A percentile compares a stretch with the other conserved stretches of the same genome.
Conservation (phyloP, 805 yeast species). For the Candida silvicultrix region DNA sequence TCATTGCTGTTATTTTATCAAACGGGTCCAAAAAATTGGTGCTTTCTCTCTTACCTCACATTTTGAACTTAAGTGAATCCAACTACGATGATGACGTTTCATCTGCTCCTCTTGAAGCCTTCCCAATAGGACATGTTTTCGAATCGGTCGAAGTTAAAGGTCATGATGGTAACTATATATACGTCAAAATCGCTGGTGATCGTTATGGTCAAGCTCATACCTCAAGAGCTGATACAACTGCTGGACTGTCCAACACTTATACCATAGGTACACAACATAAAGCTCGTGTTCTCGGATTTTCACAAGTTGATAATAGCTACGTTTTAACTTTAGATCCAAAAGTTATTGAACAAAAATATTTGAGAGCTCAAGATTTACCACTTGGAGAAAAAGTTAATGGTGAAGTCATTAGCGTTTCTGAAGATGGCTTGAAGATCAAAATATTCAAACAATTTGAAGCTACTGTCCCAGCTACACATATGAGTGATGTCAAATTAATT, state of each 20-base stretch:
- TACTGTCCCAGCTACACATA: conserved; percentile 63
- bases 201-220: conserved; percentile 70
- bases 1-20: conserved; percentile 52
- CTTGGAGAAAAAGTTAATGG: conserved; percentile 60
- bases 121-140: conserved; percentile 68
- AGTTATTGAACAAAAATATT: conserved; percentile 55
- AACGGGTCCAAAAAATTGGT: conserved; percentile 49
- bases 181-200: conserved; percentile 49
- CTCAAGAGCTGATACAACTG: conserved; percentile 53
- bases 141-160: conserved; percentile 56
- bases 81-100: conserved; percentile 17
- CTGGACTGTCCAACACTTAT: conserved; percentile 39
- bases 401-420: conserved; percentile 47
- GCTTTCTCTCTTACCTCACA: conserved; percentile 57
- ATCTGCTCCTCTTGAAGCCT: conserved; percentile 48
- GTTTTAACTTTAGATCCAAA: conserved; percentile 64
- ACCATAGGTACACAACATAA: conserved; percentile 58
- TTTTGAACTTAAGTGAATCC: conserved; percentile 28
- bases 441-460: conserved; percentile 67
- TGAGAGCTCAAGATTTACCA: conserved; percentile 68
- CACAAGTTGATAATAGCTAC: conserved; percentile 58
- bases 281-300: conserved; percentile 74
- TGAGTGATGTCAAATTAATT: conserved; percentile 76
- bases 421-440: conserved; percentile 62
- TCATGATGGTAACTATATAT: conserved; percentile 49